Base-by-base conservation (phyloP, 2,329 filamentous ascomycete genomes). In the Sarocladium strictum region DNA sequence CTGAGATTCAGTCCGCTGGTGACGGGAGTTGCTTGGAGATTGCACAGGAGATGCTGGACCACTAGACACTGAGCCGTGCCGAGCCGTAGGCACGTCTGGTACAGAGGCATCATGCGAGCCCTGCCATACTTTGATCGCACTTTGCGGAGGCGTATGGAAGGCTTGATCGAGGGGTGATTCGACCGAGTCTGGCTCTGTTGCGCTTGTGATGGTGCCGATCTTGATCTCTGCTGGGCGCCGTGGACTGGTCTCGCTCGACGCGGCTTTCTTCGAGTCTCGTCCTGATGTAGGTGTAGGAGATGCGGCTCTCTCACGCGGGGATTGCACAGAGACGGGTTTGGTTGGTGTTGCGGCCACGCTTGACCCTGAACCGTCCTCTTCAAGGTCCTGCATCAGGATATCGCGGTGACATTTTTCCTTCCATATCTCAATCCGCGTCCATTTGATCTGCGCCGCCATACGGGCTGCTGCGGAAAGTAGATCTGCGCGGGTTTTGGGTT, bases 351-450 rank as follows among this genome's bases (percentile, higher is more conserved):
- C 57, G 14, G 56, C 59, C 9, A 52, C 26, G 21, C 56, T 57
- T 6, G 56, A 54, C 41, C 54, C 59, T 32, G 65, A 63, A 27
- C 60, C 58, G 43, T 96, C 92, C 61, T 96, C 90, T 54, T 93
- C 87, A 9, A 97, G 74, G 65, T 99, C 94, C 69, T 91, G 80
- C 4, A 84, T 76, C 19, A 99, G 74, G 57, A 97, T 92, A 63
- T 97, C 93, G 40, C 87, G 85, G 68, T 99, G 92, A 60, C 92
- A 97, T 64, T 84, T 93, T 63, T 93, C 81, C 54, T 86, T 88
- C 90, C 92, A 97, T 19, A 97, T 94, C 60, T 96, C 90, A 67
- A 95, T 87, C 57, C 93, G 81, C n/a, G 87, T 85, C 93, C 93
- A 97, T 67, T 94, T 96, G 57, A 99, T 73, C 66, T 93, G 91